These are phyloP conservation scores for Sisymbrium altissimum DNA, from an alignment of 345 rosid genomes.

Conservation along the genomic window DNA sequence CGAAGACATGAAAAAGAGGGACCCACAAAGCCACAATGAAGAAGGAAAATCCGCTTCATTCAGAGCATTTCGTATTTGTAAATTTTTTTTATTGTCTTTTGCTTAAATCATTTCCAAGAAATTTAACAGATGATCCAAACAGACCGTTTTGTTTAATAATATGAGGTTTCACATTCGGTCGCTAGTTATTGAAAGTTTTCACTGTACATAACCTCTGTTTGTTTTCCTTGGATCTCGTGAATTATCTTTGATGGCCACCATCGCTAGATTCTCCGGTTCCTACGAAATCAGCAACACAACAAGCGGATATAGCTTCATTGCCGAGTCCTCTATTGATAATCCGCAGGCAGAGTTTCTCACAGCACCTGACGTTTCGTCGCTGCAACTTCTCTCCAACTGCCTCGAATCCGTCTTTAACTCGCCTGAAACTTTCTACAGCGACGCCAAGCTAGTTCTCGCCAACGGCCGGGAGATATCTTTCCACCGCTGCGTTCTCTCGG, in stretches of 20 bases:
- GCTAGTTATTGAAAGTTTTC: not conserved
- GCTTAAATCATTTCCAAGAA: not conserved
- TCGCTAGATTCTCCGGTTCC: constrained; percentile 59
- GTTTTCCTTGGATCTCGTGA: not conserved
- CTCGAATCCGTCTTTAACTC: constrained; percentile 56
- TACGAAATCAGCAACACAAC: constrained; percentile 60
- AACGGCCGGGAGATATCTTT: constrained; percentile 52
- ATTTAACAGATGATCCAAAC: not conserved
- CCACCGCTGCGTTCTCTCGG: constrained; percentile 79
- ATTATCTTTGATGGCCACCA: constrained; percentile 37
- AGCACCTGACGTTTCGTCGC: constrained; percentile 30
- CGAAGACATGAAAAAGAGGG: not conserved
- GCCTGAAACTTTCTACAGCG: constrained; percentile 52
- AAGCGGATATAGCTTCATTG: constrained; percentile 44
- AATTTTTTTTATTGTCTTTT: not conserved
- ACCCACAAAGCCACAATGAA: not conserved
- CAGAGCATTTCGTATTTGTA: not conserved
- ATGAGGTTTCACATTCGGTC: not conserved
- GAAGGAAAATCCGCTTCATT: not conserved
- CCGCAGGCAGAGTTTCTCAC: not conserved
- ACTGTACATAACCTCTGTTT: not conserved
- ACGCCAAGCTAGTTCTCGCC: constrained; percentile 55
- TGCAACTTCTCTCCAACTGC: constrained; percentile 52
- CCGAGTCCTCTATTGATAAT: constrained; percentile 30
- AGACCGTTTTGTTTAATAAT: constrained; percentile 7